Base-by-base conservation (phyloP, 129 eudicot species). In the Tagetes patula region DNA sequence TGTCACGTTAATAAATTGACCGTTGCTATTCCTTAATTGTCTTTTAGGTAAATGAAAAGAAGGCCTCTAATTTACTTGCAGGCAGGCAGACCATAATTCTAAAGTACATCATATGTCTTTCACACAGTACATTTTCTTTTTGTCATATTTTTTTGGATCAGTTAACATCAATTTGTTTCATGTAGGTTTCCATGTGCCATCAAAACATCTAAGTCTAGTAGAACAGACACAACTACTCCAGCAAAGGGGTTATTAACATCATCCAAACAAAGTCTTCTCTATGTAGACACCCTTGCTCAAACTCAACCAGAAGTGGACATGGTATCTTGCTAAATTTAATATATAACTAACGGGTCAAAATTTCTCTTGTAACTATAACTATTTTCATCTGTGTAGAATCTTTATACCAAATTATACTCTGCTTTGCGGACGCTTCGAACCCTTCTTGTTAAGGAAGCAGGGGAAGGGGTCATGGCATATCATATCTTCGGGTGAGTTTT, bases 401-500 rank as follows among this genome's bases (percentile, higher is more conserved):
- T 93, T 20, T 74, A 91, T 36, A 85, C 85, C 9, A 86, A 85
- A 72, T 74, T 93, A 67, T 89, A 70, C 60, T 3, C 81, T 70
- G 78, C 88, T 47, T 75, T 93, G 72, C 85, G 87, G 70, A 12
- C 40, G 75, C 96, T 93, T 68, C 74, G 98, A 71, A 75, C 79
- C 14, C 37, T 1, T 61, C 96, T 93, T 76, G 66, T 83, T 47
- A 93, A 82, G 80, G 90, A 87, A 82, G 84, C 87, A 69, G 90
- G 80, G 46, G 90, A 89, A 37, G 86, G 89, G 70, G 79, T 81
- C 76, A 64, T 63, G 74, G 89, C 96, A 42, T 68, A 93, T 80
- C 96, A 93, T 71, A 87, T 89, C 65, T 93, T 89, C 69, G 85
- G 82, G 98, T 85, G 76, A 78, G 88, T 45, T 68, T n/a, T 59